Conservation (phyloP, 768 basidiomycete species). For the Hypholoma sublateritium region DNA sequence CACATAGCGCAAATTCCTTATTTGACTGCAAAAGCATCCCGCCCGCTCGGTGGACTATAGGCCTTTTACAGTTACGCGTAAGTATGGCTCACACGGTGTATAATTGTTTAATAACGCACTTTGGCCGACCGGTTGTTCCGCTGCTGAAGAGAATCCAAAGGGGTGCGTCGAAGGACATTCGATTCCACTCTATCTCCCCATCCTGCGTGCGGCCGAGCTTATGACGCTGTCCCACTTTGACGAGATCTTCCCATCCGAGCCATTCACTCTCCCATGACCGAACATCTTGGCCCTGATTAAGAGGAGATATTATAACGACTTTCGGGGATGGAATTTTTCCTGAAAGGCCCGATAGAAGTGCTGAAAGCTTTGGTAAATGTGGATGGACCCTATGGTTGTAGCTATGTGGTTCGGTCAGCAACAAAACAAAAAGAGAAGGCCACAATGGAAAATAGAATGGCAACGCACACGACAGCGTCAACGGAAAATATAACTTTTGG, state of each 20-base stretch:
- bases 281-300: constrained; percentile 32
- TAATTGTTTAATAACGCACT: constrained; percentile 39
- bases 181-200: constrained; percentile 65
- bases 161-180: constrained; percentile 71
- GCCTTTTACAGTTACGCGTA: constrained; percentile 37
- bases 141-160: constrained; percentile 87
- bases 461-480: constrained; percentile 64
- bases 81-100: constrained; percentile 4
- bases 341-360: constrained; percentile 53
- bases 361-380: constrained; percentile 63
- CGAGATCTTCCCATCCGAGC: constrained; percentile 55
- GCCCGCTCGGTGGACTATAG: constrained; percentile 77
- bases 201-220: constrained; percentile 47
- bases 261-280: constrained; percentile 46
- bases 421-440: constrained; percentile 7
- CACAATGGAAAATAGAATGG: constrained; percentile 9
- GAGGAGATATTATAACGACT: constrained; percentile 57
- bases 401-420: constrained; percentile 28
- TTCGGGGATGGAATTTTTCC: constrained; percentile 38
- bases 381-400: constrained; percentile 73
- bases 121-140: constrained; percentile 76
- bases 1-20: constrained; percentile 71
- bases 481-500: constrained; percentile 73
- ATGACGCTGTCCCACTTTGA: constrained; percentile 42
- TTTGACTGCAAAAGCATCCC: constrained; percentile 76